phyloP scores from a whole-genome alignment of 306 rosid species.

The Medicago truncatula region DNA sequence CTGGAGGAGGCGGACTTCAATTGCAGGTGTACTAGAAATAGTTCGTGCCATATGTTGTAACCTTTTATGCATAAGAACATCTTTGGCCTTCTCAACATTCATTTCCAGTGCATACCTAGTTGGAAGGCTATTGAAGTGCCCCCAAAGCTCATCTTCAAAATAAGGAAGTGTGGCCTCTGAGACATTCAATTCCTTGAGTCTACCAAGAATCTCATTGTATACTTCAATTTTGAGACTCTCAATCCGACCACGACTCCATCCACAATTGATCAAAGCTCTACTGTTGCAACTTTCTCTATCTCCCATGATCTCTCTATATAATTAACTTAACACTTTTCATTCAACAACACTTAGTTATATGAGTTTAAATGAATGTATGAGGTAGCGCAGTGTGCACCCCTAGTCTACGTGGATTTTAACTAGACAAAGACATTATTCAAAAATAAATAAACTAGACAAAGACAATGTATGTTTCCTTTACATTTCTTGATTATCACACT shows the following conservation, averaged over 20 bases:
- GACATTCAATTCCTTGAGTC: constrained; percentile 60
- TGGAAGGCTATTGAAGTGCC: constrained; percentile 76
- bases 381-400: neutral
- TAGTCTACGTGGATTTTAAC: neutral
- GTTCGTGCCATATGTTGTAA: constrained; percentile 64
- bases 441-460: too few species aligned
- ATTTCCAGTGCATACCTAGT: constrained; percentile 75
- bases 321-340: too few species aligned
- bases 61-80: constrained; percentile 76
- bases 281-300: constrained; percentile 74
- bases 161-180: constrained; percentile 61
- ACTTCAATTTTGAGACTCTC: constrained; percentile 59
- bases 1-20: constrained; percentile 77
- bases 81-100: constrained; percentile 77
- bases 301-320: constrained; percentile 53
- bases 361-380: neutral
- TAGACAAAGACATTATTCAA: too few species aligned
- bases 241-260: constrained; percentile 43
- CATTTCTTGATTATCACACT: too few species aligned
- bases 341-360: neutral
- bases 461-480: too few species aligned
- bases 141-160: constrained; percentile 82
- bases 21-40: constrained; percentile 62
- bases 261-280: constrained; percentile 44
- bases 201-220: constrained; percentile 62